Evolutionary conservation across 164 flowering plant species (phyloP).

Genomic region (Euptelea pleiosperma): DNA sequence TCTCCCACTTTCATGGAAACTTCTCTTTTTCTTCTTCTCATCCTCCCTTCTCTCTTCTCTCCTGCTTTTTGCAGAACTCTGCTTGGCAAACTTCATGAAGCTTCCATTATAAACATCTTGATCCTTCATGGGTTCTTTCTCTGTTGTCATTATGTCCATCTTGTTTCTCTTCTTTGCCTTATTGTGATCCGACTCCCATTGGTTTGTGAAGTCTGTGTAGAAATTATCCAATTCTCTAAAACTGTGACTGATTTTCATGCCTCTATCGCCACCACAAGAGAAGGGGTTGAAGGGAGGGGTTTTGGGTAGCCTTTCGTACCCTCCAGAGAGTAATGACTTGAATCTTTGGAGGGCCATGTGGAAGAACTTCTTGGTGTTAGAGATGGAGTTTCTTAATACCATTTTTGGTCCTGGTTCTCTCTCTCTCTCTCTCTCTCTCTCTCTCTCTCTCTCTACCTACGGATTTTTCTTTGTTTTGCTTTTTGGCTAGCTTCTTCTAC

Average conservation of each 20-base stretch:
- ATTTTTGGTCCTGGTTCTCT: conserved; percentile 32
- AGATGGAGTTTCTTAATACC: conserved; percentile 48
- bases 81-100: conserved; percentile 15
- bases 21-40: conserved; percentile 1
- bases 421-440: no score
- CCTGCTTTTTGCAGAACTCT: conserved; percentile 15
- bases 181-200: conserved; percentile 25
- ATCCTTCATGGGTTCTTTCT: conserved; percentile 14
- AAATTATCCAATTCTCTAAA: conserved; percentile 29
- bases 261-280: conserved; percentile 23
- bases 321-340: conserved; percentile 44
- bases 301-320: conserved; percentile 49
- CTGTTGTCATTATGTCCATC: conserved; percentile 2
- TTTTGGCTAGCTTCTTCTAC: background rate
- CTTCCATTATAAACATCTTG: conserved; percentile 20
- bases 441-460: background rate
- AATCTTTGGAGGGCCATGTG: conserved; percentile 37
- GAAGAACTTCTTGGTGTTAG: conserved; percentile 53
- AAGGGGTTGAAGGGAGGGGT: conserved; percentile 36
- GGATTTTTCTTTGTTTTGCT: background rate
- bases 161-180: conserved; percentile 15
- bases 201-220: conserved; percentile 27
- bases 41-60: conserved; percentile 7
- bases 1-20: conserved; percentile 10
- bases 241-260: conserved; percentile 18